phyloP scores from a whole-genome alignment of 306 rosid genomes.

The Ziziphus jujuba region DNA sequence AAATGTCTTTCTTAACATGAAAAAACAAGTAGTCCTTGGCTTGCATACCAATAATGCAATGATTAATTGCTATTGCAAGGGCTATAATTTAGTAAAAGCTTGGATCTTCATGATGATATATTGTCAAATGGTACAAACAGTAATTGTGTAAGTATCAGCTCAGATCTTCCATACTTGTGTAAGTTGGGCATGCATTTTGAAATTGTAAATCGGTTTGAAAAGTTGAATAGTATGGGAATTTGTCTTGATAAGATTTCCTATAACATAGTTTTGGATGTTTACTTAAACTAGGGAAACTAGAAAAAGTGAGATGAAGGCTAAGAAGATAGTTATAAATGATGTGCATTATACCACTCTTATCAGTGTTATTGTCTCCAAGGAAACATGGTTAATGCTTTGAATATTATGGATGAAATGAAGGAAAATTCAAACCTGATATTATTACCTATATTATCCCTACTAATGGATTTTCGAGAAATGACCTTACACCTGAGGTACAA shows the following conservation, averaged over 20 bases:
- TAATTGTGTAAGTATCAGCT: constrained; percentile 60
- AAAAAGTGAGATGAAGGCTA: constrained; percentile 71
- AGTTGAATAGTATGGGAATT: constrained; percentile 45
- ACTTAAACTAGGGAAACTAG: constrained; percentile 60
- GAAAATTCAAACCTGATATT: constrained; percentile 58
- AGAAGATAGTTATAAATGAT: constrained; percentile 47
- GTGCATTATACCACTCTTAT: constrained; percentile 79
- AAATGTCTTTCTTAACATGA: constrained; percentile 55
- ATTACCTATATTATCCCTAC: constrained; percentile 67
- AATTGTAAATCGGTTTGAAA: constrained; percentile 47
- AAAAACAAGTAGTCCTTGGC: constrained; percentile 59
- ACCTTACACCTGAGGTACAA: constrained; percentile 32
- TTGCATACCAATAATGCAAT: constrained; percentile 44
- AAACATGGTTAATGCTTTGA: constrained; percentile 36
- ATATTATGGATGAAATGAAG: constrained; percentile 53
- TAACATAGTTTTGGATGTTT: constrained; percentile 59
- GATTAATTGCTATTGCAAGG: constrained; percentile 73
- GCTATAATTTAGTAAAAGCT: constrained; percentile 48
- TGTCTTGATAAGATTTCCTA: constrained; percentile 63
- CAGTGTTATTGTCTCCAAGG: constrained; percentile 50
- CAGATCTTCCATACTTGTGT: constrained; percentile 62
- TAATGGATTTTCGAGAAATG: constrained; percentile 59
- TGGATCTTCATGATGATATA: constrained; percentile 49
- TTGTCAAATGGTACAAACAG: constrained; percentile 59
- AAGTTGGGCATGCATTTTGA: constrained; percentile 56